Evolutionary conservation across 257 asterid species (phyloP), one percentile per base, ranked within the genome.

Genomic region (Solanum corneliomulleri): DNA sequence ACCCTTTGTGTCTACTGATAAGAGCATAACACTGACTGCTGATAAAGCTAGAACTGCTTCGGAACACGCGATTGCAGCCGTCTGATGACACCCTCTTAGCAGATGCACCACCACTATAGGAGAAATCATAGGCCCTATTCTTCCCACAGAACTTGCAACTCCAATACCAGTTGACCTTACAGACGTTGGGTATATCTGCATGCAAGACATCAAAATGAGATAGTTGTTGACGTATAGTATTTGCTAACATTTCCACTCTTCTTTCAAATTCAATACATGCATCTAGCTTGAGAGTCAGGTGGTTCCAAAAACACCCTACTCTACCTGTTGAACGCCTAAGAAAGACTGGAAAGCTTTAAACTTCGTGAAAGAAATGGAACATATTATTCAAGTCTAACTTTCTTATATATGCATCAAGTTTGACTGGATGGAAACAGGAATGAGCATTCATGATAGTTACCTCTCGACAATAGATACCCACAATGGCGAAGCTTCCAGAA

Each of bases 391-490:
- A 75, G 58, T 75, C 20, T 35, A n/a, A 12, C 82, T 21, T 75
- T 11, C 81, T 74, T 35, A 37, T 74, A 39, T 74, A 75, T 23
- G 82, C 82, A 75, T 74, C n/a, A 31, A 10, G 18, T 72, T 35
- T 35, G 45, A 6, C 49, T 16, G 49, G 49, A 74, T 11, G 15
- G 81, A 37, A 74, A 37, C 49, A 6, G 25, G 47, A 35, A 71
- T 71, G 35, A 60, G 9, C 27, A 29, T 21, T 27, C 21, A 3
- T 23, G n/a, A 66, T 11, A 37, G 27, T 74, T 91, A 94, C 98
- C 98, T 96, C 98, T 27, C 96, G 96, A 75, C 93, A 88, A 83
- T 94, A 96, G 20, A 94, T 88, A 45, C 89, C 82, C 87, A 94
- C 92, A 70, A 93, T 91, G 3, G 86, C 86, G 86, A 92, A 94